Percentiles rank a stretch among this genome's conserved stretches.
phyloP scores from a whole-genome alignment of 106 monocot genomes.

The Triglochin maritima region DNA sequence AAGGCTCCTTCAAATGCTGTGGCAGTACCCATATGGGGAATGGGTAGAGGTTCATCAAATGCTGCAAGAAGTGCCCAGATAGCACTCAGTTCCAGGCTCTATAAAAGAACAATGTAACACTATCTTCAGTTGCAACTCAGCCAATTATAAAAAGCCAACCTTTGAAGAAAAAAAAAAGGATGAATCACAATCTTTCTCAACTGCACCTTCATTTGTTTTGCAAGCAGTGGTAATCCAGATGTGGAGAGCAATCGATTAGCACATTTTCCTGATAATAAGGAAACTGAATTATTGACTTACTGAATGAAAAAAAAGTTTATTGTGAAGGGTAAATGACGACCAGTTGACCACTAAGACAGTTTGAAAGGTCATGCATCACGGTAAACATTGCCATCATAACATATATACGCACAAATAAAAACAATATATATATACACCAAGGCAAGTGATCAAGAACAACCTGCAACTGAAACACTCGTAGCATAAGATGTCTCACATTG shows the following conservation, averaged over 20 bases:
- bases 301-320: not conserved
- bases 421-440: too few relatives aligned
- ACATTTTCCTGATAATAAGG: constrained; percentile 71
- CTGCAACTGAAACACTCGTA: too few relatives aligned
- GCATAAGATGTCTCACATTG: too few relatives aligned
- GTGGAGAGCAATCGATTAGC: constrained; percentile 76
- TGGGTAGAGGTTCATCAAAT: constrained; percentile 62
- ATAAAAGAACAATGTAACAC: constrained; percentile 12
- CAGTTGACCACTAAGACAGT: too few relatives aligned
- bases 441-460: too few relatives aligned
- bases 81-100: constrained; percentile 81
- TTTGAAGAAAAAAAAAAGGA: not conserved
- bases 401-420: too few relatives aligned
- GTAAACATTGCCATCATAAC: too few relatives aligned
- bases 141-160: not conserved
- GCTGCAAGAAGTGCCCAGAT: constrained; percentile 98
- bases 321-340: too few relatives aligned
- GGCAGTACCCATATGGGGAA: constrained; percentile 12
- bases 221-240: constrained; percentile 73
- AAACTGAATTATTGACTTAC: not conserved
- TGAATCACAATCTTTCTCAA: not conserved
- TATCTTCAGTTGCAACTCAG: not conserved
- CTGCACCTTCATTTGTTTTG: constrained; percentile 82
- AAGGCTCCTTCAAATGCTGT: constrained; percentile 76
- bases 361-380: too few relatives aligned